phyloP scores from a whole-genome alignment of 768 basidiomycete genomes.

The Floccularia luteovirens region DNA sequence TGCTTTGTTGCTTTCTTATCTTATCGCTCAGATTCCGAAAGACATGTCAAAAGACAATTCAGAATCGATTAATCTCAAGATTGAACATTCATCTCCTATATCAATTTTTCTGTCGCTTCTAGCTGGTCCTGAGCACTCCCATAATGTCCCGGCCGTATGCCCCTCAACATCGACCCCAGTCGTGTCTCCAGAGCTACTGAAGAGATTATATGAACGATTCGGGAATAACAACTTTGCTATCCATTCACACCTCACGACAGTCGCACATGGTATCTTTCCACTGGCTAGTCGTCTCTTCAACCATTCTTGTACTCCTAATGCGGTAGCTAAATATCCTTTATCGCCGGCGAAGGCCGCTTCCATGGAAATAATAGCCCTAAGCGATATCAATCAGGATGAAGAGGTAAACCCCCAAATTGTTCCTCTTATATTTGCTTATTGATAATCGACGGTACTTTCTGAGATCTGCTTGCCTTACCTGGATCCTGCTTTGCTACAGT shows the following conservation, averaged over 20 bases:
- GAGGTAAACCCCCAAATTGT: conserved; percentile 39
- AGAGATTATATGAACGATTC: conserved; percentile 48
- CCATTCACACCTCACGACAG: conserved; percentile 61
- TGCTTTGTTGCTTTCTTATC: conserved; percentile 55
- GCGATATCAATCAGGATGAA: conserved; percentile 47
- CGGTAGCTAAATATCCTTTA: conserved; percentile 53
- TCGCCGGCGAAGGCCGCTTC: conserved; percentile 22
- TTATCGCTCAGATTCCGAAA: conserved; percentile 35
- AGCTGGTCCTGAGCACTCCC: conserved; percentile 25
- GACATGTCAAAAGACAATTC: too few species aligned
- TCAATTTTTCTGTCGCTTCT: conserved; percentile 35
- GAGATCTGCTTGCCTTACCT: conserved; percentile 73
- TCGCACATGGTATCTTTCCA: conserved; percentile 74
- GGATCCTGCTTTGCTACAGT: conserved; percentile 65
- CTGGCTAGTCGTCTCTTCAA: conserved; percentile 76
- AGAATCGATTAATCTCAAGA: too few species aligned
- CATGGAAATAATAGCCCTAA: conserved; percentile 64
- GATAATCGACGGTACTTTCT: conserved; percentile 1
- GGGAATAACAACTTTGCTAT: conserved; percentile 80
- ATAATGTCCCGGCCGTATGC: conserved; percentile 20
- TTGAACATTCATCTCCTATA: conserved; percentile 15
- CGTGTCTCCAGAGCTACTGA: conserved; percentile 17
- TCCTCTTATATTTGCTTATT: conserved; percentile 1
- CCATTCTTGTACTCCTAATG: conserved; percentile 75
- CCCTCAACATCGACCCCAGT: conserved; percentile 19